phyloP scores from a whole-genome alignment of 129 eudicot genomes.

The Chrysanthemum seticuspe region DNA sequence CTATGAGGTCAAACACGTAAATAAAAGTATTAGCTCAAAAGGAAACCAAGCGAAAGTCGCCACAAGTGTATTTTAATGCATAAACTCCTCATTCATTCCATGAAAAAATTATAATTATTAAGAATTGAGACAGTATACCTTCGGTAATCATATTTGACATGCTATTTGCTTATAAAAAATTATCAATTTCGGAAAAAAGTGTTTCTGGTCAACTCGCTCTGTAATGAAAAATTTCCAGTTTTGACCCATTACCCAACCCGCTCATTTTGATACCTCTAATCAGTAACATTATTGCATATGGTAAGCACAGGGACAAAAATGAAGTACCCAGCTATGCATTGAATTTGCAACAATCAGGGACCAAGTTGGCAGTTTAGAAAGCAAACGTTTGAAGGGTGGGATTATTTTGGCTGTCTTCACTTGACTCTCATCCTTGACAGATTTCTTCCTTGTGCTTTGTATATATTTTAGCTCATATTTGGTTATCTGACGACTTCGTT shows the following conservation, averaged over 20 bases:
- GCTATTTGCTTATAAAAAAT: background rate
- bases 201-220: background rate
- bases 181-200: background rate
- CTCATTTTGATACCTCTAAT: background rate
- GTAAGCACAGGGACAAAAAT: slow-evolving; percentile 17
- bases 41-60: background rate
- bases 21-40: background rate
- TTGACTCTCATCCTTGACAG: slow-evolving; percentile 37
- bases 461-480: slow-evolving; percentile 68
- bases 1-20: background rate
- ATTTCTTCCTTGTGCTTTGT: slow-evolving; percentile 43
- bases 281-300: background rate
- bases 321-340: slow-evolving; percentile 97
- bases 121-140: background rate
- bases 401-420: slow-evolving; percentile 46
- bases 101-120: background rate
- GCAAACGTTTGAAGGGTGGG: slow-evolving; percentile 88
- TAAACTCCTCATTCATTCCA: background rate
- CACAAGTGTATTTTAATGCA: slow-evolving; percentile 7
- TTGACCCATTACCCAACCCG: slow-evolving; percentile 5
- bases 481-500: slow-evolving; percentile 72
- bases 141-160: background rate
- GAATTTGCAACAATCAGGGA: slow-evolving; percentile 88
- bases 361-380: slow-evolving; percentile 97
- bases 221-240: background rate